Evolutionary conservation across 2,329 filamentous ascomycete species (phyloP).

Genomic region (Trichoderma sp.): DNA sequence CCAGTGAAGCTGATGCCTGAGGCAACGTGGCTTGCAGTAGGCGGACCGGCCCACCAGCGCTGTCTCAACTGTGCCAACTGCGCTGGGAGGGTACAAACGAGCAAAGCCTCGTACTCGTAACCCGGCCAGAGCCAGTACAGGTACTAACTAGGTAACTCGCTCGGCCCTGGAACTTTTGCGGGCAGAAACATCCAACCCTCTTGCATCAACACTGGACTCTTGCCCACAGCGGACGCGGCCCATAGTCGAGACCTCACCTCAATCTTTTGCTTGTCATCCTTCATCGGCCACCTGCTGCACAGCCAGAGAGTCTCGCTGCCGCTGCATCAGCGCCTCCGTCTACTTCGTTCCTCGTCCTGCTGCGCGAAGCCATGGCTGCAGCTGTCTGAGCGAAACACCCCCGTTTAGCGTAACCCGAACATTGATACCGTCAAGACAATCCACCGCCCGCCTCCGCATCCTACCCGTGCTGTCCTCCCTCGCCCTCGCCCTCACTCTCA

Average conservation of each 20-base stretch:
- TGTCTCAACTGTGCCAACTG: slow-evolving; percentile 7
- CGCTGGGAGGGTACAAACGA: too few relatives aligned
- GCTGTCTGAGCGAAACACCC: slow-evolving; percentile 38
- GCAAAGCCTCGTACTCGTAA: not conserved
- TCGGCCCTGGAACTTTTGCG: too few relatives aligned
- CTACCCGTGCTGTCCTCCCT: not conserved
- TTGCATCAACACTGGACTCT: not conserved
- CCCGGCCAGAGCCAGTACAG: slow-evolving; percentile 21
- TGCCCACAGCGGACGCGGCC: slow-evolving; percentile 11
- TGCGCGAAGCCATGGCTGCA: slow-evolving; percentile 45
- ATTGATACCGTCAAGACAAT: slow-evolving; percentile 12
- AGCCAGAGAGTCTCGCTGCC: not conserved
- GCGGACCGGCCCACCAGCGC: slow-evolving; percentile 20
- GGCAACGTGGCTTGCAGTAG: slow-evolving; percentile 26
- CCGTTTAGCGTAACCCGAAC: slow-evolving; percentile 10
- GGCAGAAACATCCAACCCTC: slow-evolving; percentile 24
- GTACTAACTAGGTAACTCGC: slow-evolving; percentile 13
- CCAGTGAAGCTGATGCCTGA: slow-evolving; percentile 23
- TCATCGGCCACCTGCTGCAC: slow-evolving; percentile 9
- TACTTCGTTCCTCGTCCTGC: slow-evolving; percentile 3
- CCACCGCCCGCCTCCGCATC: slow-evolving; percentile 11
- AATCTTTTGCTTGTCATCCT: slow-evolving; percentile 9
- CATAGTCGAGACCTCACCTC: slow-evolving; percentile 1
- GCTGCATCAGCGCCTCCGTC: slow-evolving; percentile 17
- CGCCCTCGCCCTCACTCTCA: not conserved